These are phyloP conservation scores for Eruca vesicaria DNA, from an alignment of 441 rosid species.

Conservation along the genomic window DNA sequence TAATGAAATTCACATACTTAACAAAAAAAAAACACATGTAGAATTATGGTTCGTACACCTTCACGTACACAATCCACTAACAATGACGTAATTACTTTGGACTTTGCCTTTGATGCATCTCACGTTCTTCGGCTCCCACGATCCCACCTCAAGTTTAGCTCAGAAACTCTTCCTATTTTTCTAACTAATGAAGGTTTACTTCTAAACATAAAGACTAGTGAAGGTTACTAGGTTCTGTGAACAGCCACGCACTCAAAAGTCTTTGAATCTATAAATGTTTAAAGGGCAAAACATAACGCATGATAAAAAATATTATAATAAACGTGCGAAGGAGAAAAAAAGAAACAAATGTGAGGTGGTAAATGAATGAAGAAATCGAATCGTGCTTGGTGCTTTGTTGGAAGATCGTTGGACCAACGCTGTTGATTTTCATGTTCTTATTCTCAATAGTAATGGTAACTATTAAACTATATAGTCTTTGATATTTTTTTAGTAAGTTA, in stretches of 20 bases:
- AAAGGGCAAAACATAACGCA: neutral
- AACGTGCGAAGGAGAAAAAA: neutral
- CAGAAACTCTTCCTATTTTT: neutral
- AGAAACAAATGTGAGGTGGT: neutral
- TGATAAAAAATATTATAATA: neutral
- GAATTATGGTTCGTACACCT: slow-evolving; percentile 22
- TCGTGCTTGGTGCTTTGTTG: slow-evolving; percentile 17
- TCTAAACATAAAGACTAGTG: neutral
- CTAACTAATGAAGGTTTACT: neutral
- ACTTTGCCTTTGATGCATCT: slow-evolving; percentile 25
- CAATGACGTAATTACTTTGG: slow-evolving; percentile 29
- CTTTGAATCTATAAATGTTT: neutral
- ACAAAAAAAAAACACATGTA: no score
- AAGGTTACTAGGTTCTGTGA: neutral
- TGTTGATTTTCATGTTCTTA: slow-evolving; percentile 17
- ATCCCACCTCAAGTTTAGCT: neutral
- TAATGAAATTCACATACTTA: no score
- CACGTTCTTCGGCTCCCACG: slow-evolving; percentile 24
- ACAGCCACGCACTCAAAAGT: neutral
- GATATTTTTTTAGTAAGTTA: neutral
- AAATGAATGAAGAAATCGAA: slow-evolving; percentile 20
- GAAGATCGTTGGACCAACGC: slow-evolving; percentile 33
- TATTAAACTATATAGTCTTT: neutral
- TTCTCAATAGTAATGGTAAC: slow-evolving; percentile 21
- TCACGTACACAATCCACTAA: slow-evolving; percentile 29